Conservation (phyloP, 176 grass and related monocot genomes). For the Puya raimondii region DNA sequence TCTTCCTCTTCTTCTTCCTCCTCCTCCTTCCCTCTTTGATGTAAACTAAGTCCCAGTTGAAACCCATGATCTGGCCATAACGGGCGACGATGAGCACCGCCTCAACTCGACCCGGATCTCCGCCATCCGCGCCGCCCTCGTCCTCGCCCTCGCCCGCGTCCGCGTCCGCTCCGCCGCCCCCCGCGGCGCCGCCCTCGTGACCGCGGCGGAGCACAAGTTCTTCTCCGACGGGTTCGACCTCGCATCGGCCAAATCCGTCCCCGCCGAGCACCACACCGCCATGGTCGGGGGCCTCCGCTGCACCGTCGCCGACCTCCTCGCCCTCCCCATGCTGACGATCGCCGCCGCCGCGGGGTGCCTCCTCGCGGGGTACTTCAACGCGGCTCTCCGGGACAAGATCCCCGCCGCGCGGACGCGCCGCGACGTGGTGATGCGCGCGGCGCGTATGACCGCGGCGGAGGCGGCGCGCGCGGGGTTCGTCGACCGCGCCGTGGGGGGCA, state of each 20-base stretch:
- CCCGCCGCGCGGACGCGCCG: constrained; percentile 37
- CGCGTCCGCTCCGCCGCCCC: constrained; percentile 25
- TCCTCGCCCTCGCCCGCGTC: constrained; percentile 25
- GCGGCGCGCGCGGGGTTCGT: constrained; percentile 56
- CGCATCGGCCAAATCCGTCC: constrained; percentile 33
- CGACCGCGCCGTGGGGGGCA: constrained; percentile 38
- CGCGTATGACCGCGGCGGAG: constrained; percentile 41
- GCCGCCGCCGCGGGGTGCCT: constrained; percentile 49
- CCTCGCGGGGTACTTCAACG: constrained; percentile 52
- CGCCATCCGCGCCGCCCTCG: constrained; percentile 37
- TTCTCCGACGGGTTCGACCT: constrained; percentile 80
- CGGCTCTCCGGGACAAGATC: constrained; percentile 60
- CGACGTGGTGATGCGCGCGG: constrained; percentile 44
- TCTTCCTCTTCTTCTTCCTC: too few relatives aligned
- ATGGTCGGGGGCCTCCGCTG: constrained; percentile 17
- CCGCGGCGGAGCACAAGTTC: constrained; percentile 56
- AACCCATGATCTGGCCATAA: too few relatives aligned
- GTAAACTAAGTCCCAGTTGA: too few relatives aligned
- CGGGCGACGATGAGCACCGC: constrained; percentile 51
- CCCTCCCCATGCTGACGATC: constrained; percentile 65
- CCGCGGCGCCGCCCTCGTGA: constrained; percentile 33
- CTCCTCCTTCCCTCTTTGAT: too few relatives aligned
- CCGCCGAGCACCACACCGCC: constrained; percentile 8
- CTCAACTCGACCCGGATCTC: constrained; percentile 30
- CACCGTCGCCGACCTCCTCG: constrained; percentile 48